These are phyloP conservation scores for Aspergillus terreus DNA, from an alignment of 2,329 filamentous ascomycete species.

Conservation along the genomic window DNA sequence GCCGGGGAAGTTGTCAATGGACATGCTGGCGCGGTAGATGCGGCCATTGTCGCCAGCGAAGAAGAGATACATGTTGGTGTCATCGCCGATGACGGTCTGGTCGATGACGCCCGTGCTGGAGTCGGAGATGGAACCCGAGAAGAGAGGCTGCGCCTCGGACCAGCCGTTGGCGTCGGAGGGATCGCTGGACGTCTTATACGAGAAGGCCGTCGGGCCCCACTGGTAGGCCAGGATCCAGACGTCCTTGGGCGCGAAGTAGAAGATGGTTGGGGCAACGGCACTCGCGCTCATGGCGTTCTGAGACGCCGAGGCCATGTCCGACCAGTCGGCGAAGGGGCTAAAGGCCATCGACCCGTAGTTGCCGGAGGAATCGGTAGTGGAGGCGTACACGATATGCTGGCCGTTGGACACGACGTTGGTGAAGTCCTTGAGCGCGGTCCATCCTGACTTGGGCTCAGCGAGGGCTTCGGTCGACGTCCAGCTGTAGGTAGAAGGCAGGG, in stretches of 20 bases:
- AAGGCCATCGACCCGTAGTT: constrained; percentile 60
- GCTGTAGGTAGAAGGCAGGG: constrained; percentile 53
- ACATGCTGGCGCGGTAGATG: constrained; percentile 63
- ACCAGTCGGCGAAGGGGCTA: constrained; percentile 52
- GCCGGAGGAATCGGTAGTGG: constrained; percentile 42
- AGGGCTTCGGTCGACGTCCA: constrained; percentile 55
- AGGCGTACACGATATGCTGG: constrained; percentile 59
- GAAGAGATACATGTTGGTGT: constrained; percentile 62
- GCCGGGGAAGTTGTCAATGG: constrained; percentile 59
- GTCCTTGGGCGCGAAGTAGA: constrained; percentile 60
- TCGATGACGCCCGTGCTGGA: constrained; percentile 58
- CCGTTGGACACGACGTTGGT: constrained; percentile 54
- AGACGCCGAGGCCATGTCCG: constrained; percentile 47
- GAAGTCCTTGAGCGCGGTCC: constrained; percentile 62
- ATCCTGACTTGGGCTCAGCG: constrained; percentile 51
- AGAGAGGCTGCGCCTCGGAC: constrained; percentile 53
- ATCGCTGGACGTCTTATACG: constrained; percentile 57
- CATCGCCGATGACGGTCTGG: constrained; percentile 62
- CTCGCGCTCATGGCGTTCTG: constrained; percentile 50
- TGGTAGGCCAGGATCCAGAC: constrained; percentile 65
- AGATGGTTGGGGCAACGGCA: constrained; percentile 59
- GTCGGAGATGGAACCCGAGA: constrained; percentile 50
- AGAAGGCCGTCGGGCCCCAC: constrained; percentile 59
- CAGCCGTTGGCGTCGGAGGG: constrained; percentile 57
- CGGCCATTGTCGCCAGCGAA: constrained; percentile 65